Conservation (phyloP, 257 asterid species). For the Eucommia ulmoides region DNA sequence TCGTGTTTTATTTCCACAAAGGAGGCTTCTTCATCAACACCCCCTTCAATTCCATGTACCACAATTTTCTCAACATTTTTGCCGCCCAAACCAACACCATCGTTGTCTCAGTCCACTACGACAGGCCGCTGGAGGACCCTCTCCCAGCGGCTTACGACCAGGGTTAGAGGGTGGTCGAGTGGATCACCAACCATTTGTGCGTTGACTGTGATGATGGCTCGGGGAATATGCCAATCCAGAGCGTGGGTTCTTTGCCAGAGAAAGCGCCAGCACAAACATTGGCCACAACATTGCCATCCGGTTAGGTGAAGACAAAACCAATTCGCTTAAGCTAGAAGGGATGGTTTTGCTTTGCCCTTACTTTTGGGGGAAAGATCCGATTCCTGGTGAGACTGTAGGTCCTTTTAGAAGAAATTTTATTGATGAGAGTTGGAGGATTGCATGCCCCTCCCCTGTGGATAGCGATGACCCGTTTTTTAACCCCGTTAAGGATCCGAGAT, state of each 20-base stretch:
- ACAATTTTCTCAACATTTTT: too few relatives aligned
- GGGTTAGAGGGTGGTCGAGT: neutral
- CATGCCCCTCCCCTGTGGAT: too few relatives aligned
- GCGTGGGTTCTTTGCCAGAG: neutral
- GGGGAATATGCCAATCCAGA: too few relatives aligned
- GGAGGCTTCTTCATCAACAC: neutral
- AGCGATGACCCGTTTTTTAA: neutral
- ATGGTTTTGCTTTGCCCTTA: neutral
- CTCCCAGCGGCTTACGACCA: neutral
- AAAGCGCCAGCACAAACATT: neutral
- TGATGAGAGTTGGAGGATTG: too few relatives aligned
- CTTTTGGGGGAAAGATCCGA: neutral
- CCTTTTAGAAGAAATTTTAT: too few relatives aligned
- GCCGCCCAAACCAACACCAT: too few relatives aligned
- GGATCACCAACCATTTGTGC: neutral
- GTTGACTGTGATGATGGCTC: neutral
- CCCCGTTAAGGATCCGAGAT: neutral
- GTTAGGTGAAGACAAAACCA: neutral
- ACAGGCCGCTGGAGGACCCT: neutral
- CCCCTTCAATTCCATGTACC: too few relatives aligned
- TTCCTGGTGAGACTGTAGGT: too few relatives aligned
- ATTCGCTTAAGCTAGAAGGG: neutral
- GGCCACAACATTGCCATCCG: too few relatives aligned
- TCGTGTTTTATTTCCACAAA: neutral
- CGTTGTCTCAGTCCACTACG: too few relatives aligned